phyloP scores from a whole-genome alignment of 768 basidiomycete genomes.

The Xerocomellus chrysenteron region DNA sequence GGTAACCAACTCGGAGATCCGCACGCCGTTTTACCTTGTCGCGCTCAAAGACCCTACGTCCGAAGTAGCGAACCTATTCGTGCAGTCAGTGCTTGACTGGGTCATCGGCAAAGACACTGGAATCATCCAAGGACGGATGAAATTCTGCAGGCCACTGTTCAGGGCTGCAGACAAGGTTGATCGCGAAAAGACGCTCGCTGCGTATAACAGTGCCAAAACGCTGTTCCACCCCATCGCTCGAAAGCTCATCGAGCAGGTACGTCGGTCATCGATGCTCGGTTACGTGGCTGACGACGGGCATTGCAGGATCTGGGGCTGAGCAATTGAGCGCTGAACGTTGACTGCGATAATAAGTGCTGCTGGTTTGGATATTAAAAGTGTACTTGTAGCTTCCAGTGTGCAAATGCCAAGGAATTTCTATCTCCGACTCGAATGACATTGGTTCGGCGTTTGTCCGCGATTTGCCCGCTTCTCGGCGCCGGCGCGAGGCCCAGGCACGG shows the following conservation, averaged over 20 bases:
- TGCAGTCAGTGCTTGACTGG: slow-evolving; percentile 44
- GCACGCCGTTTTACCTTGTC: slow-evolving; percentile 50
- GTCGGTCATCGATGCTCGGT: not conserved
- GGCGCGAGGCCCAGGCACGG: too few relatives aligned
- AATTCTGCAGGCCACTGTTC: slow-evolving; percentile 53
- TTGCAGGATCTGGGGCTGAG: slow-evolving; percentile 27
- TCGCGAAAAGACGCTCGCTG: slow-evolving; percentile 32
- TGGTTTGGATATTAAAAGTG: too few relatives aligned
- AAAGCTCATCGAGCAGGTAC: slow-evolving; percentile 49
- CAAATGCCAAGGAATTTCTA: too few relatives aligned
- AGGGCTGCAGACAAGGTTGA: slow-evolving; percentile 40
- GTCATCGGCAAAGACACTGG: slow-evolving; percentile 42
- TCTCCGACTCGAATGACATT: too few relatives aligned
- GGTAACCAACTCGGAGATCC: slow-evolving; percentile 51
- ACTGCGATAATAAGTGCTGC: too few relatives aligned
- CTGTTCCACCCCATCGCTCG: slow-evolving; percentile 54
- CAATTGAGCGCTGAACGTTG: too few relatives aligned
- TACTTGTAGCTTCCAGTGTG: too few relatives aligned
- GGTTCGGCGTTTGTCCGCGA: too few relatives aligned
- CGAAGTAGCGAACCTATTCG: slow-evolving; percentile 31
- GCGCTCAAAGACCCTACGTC: slow-evolving; percentile 42
- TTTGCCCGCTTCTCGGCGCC: too few relatives aligned
- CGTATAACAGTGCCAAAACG: slow-evolving; percentile 33
- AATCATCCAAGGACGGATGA: slow-evolving; percentile 52
- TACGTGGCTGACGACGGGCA: not conserved